Evolutionary conservation across 2,329 filamentous ascomycete species (phyloP), one percentile per base, ranked within the genome.

Genomic region (Monilinia laxa): DNA sequence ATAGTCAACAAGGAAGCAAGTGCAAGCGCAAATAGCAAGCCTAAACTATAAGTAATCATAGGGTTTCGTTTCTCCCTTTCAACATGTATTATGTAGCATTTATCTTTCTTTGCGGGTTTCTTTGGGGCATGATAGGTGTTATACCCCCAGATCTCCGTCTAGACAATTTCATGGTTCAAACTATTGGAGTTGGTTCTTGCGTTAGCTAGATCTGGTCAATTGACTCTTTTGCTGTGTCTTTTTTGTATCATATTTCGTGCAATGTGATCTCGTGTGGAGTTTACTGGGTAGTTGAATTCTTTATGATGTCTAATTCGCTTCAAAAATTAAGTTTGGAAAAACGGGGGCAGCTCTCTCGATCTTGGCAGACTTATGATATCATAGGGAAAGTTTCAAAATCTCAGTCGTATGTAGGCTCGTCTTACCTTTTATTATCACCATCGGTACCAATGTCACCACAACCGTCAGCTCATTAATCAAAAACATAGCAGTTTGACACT

Each of bases 1-100:
- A 85, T 89, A 6, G 78, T 96, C 67, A 99, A 98, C 78, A 83
- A 89, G 70, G 94, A 97, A 75, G 95, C 95, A 1, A 96, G 89
- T 68, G 91, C 90, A 53, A 70, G 69, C 16, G 72, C 70, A 45
- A 70, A 65, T n/a, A 58, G 72, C 20, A 76, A 76, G 65, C 67
- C 76, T 1, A 77, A 77, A 64, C 63, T 77, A 62, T 77, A 65
- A 71, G 10, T 18, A 18, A 23, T 35, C 31, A 35, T 47, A 31
- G 20, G 18, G 12, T 0, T 2, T n/a, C 7, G 20, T 11, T 38
- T 31, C 20, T 62, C n/a, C 18, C 12, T 20, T 38, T 38, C 4
- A 38, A 28, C 58, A 4, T 62, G 58, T 62, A 62, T 51, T 62
- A 52, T 62, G 25, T 51, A 62, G 58, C 20, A 60, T 38, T 51